Evolutionary conservation across 345 rosid genomes (phyloP).

Genomic region (Kandelia obovata): DNA sequence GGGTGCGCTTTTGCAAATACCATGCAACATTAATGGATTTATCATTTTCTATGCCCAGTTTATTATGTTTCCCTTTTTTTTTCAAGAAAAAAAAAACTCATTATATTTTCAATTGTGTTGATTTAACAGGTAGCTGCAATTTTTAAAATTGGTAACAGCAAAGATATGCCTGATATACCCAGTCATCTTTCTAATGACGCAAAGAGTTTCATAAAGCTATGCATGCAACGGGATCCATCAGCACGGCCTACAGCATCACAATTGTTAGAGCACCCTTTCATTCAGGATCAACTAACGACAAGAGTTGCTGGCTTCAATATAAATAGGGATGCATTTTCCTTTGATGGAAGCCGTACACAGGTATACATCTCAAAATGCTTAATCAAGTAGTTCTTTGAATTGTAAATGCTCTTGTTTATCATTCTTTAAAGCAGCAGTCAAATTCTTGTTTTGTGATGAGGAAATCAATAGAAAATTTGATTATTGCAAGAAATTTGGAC

Average conservation of each 20-base stretch:
- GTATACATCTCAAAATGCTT: conserved; percentile 24
- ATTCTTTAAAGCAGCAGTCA: neutral
- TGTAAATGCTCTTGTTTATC: neutral
- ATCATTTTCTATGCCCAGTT: neutral
- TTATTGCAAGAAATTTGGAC: neutral
- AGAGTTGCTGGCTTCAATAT: conserved; percentile 45
- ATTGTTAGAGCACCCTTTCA: conserved; percentile 76
- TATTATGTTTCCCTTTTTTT: neutral
- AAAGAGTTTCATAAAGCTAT: conserved; percentile 64
- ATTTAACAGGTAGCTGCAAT: conserved; percentile 89
- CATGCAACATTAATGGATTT: neutral
- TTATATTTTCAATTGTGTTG: conserved; percentile 17
- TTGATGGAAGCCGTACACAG: conserved; percentile 71
- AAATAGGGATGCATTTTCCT: conserved; percentile 47
- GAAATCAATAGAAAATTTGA: neutral
- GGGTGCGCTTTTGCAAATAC: conserved; percentile 50
- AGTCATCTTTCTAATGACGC: conserved; percentile 83
- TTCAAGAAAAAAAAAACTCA: neutral
- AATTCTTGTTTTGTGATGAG: neutral
- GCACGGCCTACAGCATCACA: conserved; percentile 77
- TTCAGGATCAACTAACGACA: conserved; percentile 54
- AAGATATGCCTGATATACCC: conserved; percentile 89
- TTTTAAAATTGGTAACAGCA: conserved; percentile 96
- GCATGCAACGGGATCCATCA: conserved; percentile 84
- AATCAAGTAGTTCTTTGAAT: conserved; percentile 8